phyloP scores from a whole-genome alignment of 2,329 filamentous ascomycete genomes.

The Rhytidhysteron rufulum region DNA sequence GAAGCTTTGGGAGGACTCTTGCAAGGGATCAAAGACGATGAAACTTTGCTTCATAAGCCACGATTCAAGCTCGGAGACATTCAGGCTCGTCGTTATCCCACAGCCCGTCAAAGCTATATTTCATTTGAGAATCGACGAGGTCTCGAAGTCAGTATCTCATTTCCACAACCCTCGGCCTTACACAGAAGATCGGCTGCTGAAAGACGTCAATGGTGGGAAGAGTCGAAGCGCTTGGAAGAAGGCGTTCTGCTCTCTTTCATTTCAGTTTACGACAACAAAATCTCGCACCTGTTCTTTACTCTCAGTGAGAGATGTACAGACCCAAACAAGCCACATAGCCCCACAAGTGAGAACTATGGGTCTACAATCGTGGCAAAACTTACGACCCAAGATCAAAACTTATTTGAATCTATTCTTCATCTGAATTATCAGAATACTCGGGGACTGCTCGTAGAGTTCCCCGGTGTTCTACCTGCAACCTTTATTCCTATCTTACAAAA shows the following conservation, averaged over 20 bases:
- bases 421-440: slow-evolving; percentile 8
- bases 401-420: slow-evolving; percentile 11
- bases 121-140: slow-evolving; percentile 13
- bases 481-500: slow-evolving; percentile 26
- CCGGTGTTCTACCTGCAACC: slow-evolving; percentile 23
- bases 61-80: slow-evolving; percentile 15
- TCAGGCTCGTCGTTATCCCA: slow-evolving; percentile 17
- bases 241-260: slow-evolving; percentile 27
- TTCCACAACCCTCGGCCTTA: slow-evolving; percentile 15
- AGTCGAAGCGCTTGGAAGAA: slow-evolving; percentile 18
- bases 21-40: slow-evolving; percentile 9
- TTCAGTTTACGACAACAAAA: slow-evolving; percentile 6
- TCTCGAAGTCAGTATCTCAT: slow-evolving; percentile 17
- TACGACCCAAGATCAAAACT: slow-evolving; percentile 10
- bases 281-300: slow-evolving; percentile 24
- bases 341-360: slow-evolving; percentile 6
- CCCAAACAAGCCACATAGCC: slow-evolving; percentile 5
- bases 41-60: slow-evolving; percentile 1
- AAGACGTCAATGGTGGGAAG: slow-evolving; percentile 26
- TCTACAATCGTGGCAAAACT: slow-evolving; percentile 15
- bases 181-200: slow-evolving; percentile 9
- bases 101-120: slow-evolving; percentile 15
- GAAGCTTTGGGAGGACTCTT: slow-evolving; percentile 17
- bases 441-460: slow-evolving; percentile 25
- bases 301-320: slow-evolving; percentile 13